Evolutionary conservation across 371 early-diverging fungal species (phyloP).

Genomic region (Entomophthora muscae): DNA sequence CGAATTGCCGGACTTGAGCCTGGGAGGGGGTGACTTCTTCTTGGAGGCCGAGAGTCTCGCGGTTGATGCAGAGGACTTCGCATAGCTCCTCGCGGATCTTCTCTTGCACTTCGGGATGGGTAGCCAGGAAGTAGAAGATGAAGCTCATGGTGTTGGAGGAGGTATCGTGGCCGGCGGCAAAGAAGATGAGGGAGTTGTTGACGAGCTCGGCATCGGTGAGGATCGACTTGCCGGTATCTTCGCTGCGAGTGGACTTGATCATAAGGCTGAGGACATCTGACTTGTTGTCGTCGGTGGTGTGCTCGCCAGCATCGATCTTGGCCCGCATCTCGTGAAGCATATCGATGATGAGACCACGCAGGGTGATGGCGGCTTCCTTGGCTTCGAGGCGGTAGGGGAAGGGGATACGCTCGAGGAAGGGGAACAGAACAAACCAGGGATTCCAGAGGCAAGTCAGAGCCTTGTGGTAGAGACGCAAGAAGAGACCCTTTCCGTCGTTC

Average conservation of each 20-base stretch:
- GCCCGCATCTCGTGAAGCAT: background rate
- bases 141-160: constrained; percentile 18
- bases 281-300: background rate
- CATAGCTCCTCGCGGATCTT: constrained; percentile 9
- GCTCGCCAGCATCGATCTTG: background rate
- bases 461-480: background rate
- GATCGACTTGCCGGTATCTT: background rate
- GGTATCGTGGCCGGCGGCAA: constrained; percentile 32
- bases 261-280: background rate
- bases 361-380: background rate
- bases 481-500: background rate
- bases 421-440: background rate
- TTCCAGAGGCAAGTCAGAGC: background rate
- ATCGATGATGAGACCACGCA: background rate
- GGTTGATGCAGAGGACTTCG: constrained; percentile 5
- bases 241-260: background rate
- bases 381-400: background rate
- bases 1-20: constrained; percentile 8
- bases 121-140: constrained; percentile 11
- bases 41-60: constrained; percentile 9
- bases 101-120: constrained; percentile 4
- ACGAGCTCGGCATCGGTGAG: background rate
- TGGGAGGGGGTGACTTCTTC: constrained; percentile 6
- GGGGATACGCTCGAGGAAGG: background rate
- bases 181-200: constrained; percentile 10